Percentiles rank a stretch among this genome's conserved stretches.
Conservation (phyloP, 2,329 filamentous ascomycete species). For the Coniochaeta sp. region DNA sequence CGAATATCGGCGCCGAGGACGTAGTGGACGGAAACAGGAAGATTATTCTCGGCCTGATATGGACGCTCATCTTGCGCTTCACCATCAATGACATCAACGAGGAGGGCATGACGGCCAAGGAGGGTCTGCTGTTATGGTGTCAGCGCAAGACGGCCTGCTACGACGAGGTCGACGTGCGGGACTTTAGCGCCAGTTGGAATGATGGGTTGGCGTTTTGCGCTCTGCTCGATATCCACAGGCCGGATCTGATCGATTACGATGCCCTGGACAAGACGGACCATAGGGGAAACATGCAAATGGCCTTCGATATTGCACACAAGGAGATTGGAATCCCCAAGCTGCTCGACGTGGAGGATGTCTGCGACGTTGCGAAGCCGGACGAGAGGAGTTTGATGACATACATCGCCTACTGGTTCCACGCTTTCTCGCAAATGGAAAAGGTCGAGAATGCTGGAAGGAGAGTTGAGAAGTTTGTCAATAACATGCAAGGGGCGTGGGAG, state of each 20-base stretch:
- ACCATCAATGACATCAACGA: constrained; percentile 99
- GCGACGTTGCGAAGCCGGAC: constrained; percentile 91
- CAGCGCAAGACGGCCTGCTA: constrained; percentile 98
- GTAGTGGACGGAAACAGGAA: constrained; percentile 97
- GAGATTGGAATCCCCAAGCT: constrained; percentile 96
- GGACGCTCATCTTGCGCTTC: constrained; percentile 95
- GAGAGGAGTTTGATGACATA: constrained; percentile 98
- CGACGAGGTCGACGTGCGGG: constrained; percentile 88
- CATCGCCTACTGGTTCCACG: constrained; percentile 99
- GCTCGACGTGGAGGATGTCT: constrained; percentile 96
- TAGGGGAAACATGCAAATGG: constrained; percentile 93
- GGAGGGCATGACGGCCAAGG: constrained; percentile 95
- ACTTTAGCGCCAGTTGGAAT: constrained; percentile 96
- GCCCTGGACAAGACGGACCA: constrained; percentile 90
- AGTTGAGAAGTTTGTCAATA: constrained; percentile 97
- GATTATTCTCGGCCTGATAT: constrained; percentile 94
- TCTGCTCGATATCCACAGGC: constrained; percentile 90
- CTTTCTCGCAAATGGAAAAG: constrained; percentile 97
- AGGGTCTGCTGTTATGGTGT: constrained; percentile 92
- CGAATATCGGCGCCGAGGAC: constrained; percentile 96
- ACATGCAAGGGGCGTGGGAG: constrained; percentile 99
- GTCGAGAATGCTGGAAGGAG: constrained; percentile 94
- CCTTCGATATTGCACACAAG: constrained; percentile 91
- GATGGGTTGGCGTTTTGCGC: constrained; percentile 96
- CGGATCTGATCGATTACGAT: constrained; percentile 96